Conservation (phyloP, 768 basidiomycete species). For the Psilocybe azurescens region DNA sequence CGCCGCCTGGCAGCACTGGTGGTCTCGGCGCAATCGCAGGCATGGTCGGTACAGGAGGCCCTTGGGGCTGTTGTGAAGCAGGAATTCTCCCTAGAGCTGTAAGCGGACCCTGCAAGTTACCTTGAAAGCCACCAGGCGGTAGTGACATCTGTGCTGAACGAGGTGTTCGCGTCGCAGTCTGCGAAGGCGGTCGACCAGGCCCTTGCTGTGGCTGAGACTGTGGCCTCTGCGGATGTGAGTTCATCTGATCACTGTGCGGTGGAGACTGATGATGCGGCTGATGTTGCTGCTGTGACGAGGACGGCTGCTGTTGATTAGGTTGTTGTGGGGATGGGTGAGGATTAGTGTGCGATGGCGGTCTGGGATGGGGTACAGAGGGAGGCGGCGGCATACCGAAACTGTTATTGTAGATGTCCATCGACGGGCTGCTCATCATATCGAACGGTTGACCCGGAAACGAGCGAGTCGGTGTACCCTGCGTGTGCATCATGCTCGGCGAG, state of each 20-base stretch:
- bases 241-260: constrained; percentile 49
- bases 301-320: constrained; percentile 28
- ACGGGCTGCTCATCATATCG: constrained; percentile 52
- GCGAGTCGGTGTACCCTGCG: constrained; percentile 45
- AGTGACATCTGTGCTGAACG: constrained; percentile 26
- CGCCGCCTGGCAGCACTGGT: constrained; percentile 17
- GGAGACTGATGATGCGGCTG: constrained; percentile 50
- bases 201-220: constrained; percentile 63
- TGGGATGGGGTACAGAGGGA: constrained; percentile 38
- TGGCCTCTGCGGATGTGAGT: constrained; percentile 53
- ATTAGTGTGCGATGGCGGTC: constrained; percentile 49
- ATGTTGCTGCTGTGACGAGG: constrained; percentile 25
- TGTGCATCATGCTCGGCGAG: constrained; percentile 40
- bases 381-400: constrained; percentile 44
- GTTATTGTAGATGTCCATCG: constrained; percentile 20
- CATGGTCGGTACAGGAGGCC: constrained; percentile 13
- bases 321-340: constrained; percentile 24
- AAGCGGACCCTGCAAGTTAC: constrained; percentile 16
- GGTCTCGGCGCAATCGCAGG: constrained; percentile 40
- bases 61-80: constrained; percentile 18
- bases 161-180: constrained; percentile 48
- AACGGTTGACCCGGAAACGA: constrained; percentile 69
- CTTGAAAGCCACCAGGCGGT: constrained; percentile 6
- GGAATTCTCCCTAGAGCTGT: constrained; percentile 35
- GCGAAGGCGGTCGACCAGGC: constrained; percentile 56